Percentiles rank a stretch among this genome's conserved stretches.
phyloP scores from a whole-genome alignment of 2,329 filamentous ascomycete species.

The Paramyrothecium roridum region DNA sequence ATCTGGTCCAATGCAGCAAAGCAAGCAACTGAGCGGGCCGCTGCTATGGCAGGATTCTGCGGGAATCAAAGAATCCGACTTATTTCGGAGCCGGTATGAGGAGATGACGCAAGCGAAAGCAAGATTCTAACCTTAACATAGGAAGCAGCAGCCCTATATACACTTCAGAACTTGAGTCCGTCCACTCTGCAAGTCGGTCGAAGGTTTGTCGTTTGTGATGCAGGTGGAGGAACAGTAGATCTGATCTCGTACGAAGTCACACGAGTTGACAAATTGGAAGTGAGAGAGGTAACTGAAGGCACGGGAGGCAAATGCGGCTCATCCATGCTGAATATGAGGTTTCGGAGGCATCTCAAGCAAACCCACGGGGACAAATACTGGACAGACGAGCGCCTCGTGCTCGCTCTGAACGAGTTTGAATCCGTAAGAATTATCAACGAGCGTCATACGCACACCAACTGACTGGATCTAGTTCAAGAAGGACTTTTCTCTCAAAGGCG shows the following conservation, averaged over 20 bases:
- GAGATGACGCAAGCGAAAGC: neutral
- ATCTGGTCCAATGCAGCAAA: constrained; percentile 57
- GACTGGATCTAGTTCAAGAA: constrained; percentile 30
- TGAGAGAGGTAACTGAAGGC: constrained; percentile 46
- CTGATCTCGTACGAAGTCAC: constrained; percentile 50
- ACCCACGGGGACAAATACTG: constrained; percentile 40
- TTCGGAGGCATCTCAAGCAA: constrained; percentile 38
- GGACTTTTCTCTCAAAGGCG: constrained; percentile 28
- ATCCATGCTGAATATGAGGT: constrained; percentile 45
- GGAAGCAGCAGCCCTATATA: constrained; percentile 50
- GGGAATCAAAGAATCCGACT: constrained; percentile 40
- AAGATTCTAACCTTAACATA: constrained; percentile 14
- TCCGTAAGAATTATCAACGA: constrained; percentile 38
- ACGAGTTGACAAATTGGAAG: constrained; percentile 35
- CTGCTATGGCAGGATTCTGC: constrained; percentile 34
- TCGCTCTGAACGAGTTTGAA: constrained; percentile 41
- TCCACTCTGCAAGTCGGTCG: constrained; percentile 39
- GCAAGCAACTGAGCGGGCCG: constrained; percentile 40
- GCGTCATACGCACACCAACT: neutral
- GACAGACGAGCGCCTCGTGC: constrained; percentile 36
- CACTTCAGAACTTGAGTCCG: constrained; percentile 39
- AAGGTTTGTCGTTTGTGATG: constrained; percentile 51
- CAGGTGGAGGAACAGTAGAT: constrained; percentile 52
- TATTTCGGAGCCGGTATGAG: constrained; percentile 43
- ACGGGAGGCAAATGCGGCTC: constrained; percentile 49